Base-by-base conservation (phyloP, 305 asterid genomes). In the Ajuga reptans region DNA sequence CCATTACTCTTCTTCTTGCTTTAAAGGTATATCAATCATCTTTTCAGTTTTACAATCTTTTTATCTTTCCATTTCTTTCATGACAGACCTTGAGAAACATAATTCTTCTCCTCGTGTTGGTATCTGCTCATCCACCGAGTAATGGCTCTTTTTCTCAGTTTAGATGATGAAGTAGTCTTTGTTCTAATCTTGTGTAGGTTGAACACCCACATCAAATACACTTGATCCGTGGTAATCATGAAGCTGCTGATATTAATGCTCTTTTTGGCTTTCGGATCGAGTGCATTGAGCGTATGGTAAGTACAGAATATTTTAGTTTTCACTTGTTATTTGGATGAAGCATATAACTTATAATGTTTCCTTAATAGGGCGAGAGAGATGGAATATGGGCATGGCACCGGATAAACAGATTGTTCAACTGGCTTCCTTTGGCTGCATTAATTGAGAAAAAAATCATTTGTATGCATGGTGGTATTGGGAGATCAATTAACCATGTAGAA, bases 211-310 rank as follows among this genome's bases (percentile, higher is more conserved):
- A 68, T 71, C 96, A 89, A 83, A 78, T 94, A 72, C 97, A 94
- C 79, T 71, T 94, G 64, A 94, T 94, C 68, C 97, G 99, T 45
- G 99, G 99, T 74, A 94, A 94, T 83, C 99, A 94, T 75, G 99
- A 93, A 84, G 99, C 99, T 78, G 96, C 99, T 56, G 99, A 93
- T 84, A 93, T 93, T 69, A 93, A 93, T 86, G 99, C 99, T 39
- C 97, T 93, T 79, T 93, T 94, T 80, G 99, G 99, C 66, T 94
- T 94, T 73, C 94, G 88, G 59, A 83, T 85, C 36, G 89, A 84
- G 82, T 84, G 89, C 83, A 84, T 84, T 65, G 89, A 84, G 85
- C 89, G 89, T 42, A 81, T 85, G 90, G 90, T 85, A 79, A 85
- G 47, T 68, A 43, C 46, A 31, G 58, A 24, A n/a, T 59, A 15